Evolutionary conservation across 257 asterid genomes (phyloP).

Genomic region (Voacanga thouarsii): DNA sequence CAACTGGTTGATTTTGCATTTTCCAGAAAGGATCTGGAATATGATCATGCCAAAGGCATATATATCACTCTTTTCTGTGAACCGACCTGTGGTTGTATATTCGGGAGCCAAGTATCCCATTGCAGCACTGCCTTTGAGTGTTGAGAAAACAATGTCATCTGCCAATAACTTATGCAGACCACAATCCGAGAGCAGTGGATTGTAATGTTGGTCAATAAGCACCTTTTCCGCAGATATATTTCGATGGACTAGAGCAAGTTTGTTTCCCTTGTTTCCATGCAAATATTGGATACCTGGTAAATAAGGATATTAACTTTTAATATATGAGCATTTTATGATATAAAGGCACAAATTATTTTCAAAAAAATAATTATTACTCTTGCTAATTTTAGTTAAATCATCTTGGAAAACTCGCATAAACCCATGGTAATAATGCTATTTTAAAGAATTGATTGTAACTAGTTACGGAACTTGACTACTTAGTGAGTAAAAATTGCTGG

Average conservation of each 20-base stretch:
- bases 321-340: not conserved
- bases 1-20: slow-evolving; percentile 56
- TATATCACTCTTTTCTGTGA: slow-evolving; percentile 85
- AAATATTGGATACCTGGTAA: slow-evolving; percentile 69
- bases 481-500: not conserved
- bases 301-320: not conserved
- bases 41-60: slow-evolving; percentile 94
- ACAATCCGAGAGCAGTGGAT: slow-evolving; percentile 75
- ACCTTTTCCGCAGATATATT: slow-evolving; percentile 92
- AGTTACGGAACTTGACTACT: not conserved
- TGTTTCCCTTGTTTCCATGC: slow-evolving; percentile 52
- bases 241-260: slow-evolving; percentile 64
- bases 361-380: not conserved
- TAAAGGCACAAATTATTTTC: not conserved
- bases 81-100: slow-evolving; percentile 80
- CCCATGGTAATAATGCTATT: not conserved
- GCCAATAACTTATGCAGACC: slow-evolving; percentile 80
- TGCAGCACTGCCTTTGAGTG: slow-evolving; percentile 89
- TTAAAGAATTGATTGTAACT: not conserved
- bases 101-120: slow-evolving; percentile 97
- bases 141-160: slow-evolving; percentile 79
- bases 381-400: not conserved
- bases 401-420: not conserved
- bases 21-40: slow-evolving; percentile 84
- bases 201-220: slow-evolving; percentile 71